phyloP scores from a whole-genome alignment of 1,284 basidiomycete genomes.

The Salmacisia buchloeana region DNA sequence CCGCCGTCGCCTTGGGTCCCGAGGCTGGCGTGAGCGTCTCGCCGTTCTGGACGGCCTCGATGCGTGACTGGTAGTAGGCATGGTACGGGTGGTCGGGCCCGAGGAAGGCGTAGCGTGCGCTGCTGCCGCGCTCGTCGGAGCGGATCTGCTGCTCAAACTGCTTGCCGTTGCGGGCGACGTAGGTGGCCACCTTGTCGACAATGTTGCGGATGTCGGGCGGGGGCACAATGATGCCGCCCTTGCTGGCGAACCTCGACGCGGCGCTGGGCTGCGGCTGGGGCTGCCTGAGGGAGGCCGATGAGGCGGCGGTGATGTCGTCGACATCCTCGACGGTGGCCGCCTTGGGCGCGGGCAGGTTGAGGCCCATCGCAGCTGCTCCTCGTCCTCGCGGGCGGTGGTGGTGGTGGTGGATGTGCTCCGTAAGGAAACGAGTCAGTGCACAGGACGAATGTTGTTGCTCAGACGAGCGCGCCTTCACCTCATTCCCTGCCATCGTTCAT shows the following conservation, averaged over 20 bases:
- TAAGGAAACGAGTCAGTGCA: neutral
- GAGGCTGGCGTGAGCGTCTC: constrained; percentile 11
- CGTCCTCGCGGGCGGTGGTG: neutral
- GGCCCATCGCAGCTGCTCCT: constrained; percentile 12
- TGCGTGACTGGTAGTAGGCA: constrained; percentile 41
- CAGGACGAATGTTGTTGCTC: no score
- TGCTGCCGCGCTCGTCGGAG: constrained; percentile 32
- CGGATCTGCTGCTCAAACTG: constrained; percentile 47
- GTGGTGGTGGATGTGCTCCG: neutral
- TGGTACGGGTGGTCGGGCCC: constrained; percentile 43
- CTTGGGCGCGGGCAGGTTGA: constrained; percentile 32
- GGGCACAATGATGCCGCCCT: constrained; percentile 49
- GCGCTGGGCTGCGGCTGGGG: constrained; percentile 16
- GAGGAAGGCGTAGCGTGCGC: constrained; percentile 42
- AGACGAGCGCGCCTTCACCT: no score
- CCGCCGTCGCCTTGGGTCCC: constrained; percentile 11
- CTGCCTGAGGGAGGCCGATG: constrained; percentile 12
- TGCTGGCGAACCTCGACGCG: constrained; percentile 31
- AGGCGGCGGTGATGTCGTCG: constrained; percentile 21
- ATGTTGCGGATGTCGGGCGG: constrained; percentile 63
- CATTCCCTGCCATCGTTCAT: no score
- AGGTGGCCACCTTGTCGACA: constrained; percentile 91
- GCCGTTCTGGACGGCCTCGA: constrained; percentile 30
- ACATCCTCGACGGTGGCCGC: constrained; percentile 27
- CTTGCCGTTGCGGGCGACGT: constrained; percentile 62